phyloP scores from a whole-genome alignment of 208 protist genomes.

The Trypanosoma conorhini region DNA sequence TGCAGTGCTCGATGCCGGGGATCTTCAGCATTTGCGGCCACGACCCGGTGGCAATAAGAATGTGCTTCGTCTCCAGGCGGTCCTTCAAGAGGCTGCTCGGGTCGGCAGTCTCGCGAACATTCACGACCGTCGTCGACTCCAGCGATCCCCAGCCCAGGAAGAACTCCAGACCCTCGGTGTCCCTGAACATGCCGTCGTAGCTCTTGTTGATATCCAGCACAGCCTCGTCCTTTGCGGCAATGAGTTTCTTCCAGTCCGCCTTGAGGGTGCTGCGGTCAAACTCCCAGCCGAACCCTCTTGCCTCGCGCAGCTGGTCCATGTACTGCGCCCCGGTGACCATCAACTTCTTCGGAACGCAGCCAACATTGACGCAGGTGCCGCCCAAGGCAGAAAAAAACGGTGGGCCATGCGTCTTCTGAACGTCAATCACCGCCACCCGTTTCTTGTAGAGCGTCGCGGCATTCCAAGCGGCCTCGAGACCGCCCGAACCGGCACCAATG shows the following conservation, averaged over 20 bases:
- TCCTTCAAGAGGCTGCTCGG: slow-evolving; percentile 51
- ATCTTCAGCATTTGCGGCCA: slow-evolving; percentile 83
- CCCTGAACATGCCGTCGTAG: slow-evolving; percentile 89
- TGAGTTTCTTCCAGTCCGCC: slow-evolving; percentile 87
- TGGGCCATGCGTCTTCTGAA: slow-evolving; percentile 77
- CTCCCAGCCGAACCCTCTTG: slow-evolving; percentile 83
- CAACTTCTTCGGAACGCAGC: slow-evolving; percentile 91
- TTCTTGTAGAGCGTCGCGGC: slow-evolving; percentile 82
- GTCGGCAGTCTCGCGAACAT: slow-evolving; percentile 62
- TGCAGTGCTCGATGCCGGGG: slow-evolving; percentile 86
- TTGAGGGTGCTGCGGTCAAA: slow-evolving; percentile 42
- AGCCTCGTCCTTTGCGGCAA: slow-evolving; percentile 86
- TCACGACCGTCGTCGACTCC: slow-evolving; percentile 69
- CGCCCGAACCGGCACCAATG: slow-evolving; percentile 87
- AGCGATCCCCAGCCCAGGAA: slow-evolving; percentile 80
- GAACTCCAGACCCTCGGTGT: slow-evolving; percentile 86
- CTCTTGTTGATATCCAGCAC: slow-evolving; percentile 89
- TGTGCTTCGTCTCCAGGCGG: slow-evolving; percentile 68
- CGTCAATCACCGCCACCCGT: slow-evolving; percentile 87
- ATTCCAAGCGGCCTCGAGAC: slow-evolving; percentile 87
- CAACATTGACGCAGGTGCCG: slow-evolving; percentile 88
- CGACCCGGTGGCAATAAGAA: slow-evolving; percentile 85
- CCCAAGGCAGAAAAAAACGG: slow-evolving; percentile 79
- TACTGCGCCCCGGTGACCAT: slow-evolving; percentile 88
- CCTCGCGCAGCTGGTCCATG: slow-evolving; percentile 78